These are phyloP conservation scores for Cenchrus purpureus DNA, from an alignment of 176 grass and related monocot species.

Conservation along the genomic window DNA sequence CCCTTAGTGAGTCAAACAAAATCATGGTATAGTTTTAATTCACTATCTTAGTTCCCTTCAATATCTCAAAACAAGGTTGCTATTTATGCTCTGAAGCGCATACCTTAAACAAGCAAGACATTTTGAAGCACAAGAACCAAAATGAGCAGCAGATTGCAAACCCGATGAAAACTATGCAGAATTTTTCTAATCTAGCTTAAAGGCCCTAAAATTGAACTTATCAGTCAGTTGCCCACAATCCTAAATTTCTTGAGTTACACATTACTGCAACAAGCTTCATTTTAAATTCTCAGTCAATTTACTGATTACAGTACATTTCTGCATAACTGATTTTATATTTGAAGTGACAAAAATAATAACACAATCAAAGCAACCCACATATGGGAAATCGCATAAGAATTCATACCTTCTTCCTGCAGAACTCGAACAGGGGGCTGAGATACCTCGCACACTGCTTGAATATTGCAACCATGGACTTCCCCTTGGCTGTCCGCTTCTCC, in stretches of 20 bases:
- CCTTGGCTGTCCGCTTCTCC: constrained; percentile 81
- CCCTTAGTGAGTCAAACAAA: not conserved
- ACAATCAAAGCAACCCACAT: constrained; percentile 3
- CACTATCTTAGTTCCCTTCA: not conserved
- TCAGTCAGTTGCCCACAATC: not conserved
- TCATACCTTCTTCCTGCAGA: constrained; percentile 91
- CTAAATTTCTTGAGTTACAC: not conserved
- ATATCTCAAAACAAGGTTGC: not conserved
- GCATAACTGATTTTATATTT: not conserved
- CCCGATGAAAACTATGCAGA: not conserved
- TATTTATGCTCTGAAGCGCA: not conserved
- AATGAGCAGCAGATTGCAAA: not conserved
- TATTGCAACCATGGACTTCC: constrained; percentile 87
- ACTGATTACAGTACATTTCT: not conserved
- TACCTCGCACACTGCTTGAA: constrained; percentile 92
- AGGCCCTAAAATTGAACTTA: constrained; percentile 11
- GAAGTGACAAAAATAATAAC: not conserved
- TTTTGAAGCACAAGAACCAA: not conserved
- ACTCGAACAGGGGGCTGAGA: constrained; percentile 83
- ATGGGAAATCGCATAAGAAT: not conserved
- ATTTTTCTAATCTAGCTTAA: not conserved
- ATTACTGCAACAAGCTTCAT: not conserved
- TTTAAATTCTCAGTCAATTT: constrained; percentile 7
- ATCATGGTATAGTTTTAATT: constrained; percentile 12
- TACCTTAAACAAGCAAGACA: not conserved